A percentile compares a stretch with the other conserved stretches of the same genome.
phyloP scores from a whole-genome alignment of 2,329 filamentous ascomycete species.

The Colletotrichum phormii region DNA sequence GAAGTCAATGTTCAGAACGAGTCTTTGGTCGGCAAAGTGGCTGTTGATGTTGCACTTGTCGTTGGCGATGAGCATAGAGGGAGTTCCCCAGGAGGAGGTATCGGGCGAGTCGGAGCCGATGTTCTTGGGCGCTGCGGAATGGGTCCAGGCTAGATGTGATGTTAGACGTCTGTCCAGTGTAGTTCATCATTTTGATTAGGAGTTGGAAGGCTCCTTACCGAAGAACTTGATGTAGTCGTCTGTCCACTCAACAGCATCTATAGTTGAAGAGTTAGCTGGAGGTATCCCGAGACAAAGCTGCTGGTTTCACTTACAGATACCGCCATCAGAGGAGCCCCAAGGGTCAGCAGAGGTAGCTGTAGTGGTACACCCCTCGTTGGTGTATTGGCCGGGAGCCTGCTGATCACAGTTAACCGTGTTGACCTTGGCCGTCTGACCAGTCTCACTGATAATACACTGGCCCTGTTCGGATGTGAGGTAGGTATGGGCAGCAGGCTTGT shows the following conservation, averaged over 20 bases:
- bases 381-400: slow-evolving; percentile 45
- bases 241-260: slow-evolving; percentile 57
- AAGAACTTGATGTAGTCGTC: slow-evolving; percentile 54
- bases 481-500: slow-evolving; percentile 72
- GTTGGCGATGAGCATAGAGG: slow-evolving; percentile 70
- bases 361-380: slow-evolving; percentile 54
- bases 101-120: slow-evolving; percentile 61
- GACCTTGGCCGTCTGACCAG: slow-evolving; percentile 46
- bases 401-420: slow-evolving; percentile 55
- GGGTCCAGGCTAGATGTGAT: slow-evolving; percentile 44
- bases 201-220: slow-evolving; percentile 11
- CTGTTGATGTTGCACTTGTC: slow-evolving; percentile 70
- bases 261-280: slow-evolving; percentile 45
- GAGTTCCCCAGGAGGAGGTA: slow-evolving; percentile 73
- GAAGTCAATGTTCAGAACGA: slow-evolving; percentile 81
- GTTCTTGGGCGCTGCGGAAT: slow-evolving; percentile 47
- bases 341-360: slow-evolving; percentile 50
- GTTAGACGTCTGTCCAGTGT: background rate
- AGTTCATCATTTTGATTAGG: background rate
- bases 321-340: slow-evolving; percentile 51
- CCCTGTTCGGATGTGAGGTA: slow-evolving; percentile 47
- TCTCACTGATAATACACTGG: slow-evolving; percentile 47
- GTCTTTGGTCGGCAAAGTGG: slow-evolving; percentile 74
- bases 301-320: slow-evolving; percentile 50
- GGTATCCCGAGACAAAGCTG: background rate